phyloP scores from a whole-genome alignment of 1,284 basidiomycete species.

The Moesziomyces globuligerus region DNA sequence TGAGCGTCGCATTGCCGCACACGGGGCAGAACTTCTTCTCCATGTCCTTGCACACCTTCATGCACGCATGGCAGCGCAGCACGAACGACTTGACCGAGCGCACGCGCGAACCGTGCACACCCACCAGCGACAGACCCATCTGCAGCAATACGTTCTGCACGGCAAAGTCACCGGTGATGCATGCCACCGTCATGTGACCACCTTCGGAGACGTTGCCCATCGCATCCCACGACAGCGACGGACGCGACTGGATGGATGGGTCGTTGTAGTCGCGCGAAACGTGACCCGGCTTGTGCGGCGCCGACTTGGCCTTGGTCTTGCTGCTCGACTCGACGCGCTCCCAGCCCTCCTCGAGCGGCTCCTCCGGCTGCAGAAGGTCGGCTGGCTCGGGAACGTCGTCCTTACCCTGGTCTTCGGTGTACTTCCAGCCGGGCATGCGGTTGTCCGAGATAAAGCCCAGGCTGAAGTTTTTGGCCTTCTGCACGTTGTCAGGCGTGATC shows the following conservation, averaged over 20 bases:
- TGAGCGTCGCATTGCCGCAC: constrained; percentile 90
- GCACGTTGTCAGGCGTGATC: constrained; percentile 93
- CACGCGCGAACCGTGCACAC: constrained; percentile 89
- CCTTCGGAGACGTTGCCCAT: constrained; percentile 72
- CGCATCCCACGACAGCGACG: constrained; percentile 32
- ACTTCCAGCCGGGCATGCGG: constrained; percentile 44
- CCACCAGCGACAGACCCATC: constrained; percentile 92
- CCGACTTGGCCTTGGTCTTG: constrained; percentile 24
- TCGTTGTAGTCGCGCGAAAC: constrained; percentile 68
- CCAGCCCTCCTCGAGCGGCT: constrained; percentile 47
- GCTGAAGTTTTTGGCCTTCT: constrained; percentile 85
- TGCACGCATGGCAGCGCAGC: constrained; percentile 95
- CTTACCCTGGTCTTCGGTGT: constrained; percentile 22
- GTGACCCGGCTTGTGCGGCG: constrained; percentile 68
- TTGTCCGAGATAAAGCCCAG: constrained; percentile 72
- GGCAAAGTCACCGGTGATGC: constrained; percentile 95
- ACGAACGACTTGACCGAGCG: constrained; percentile 95
- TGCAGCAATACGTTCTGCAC: constrained; percentile 98
- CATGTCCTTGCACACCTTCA: constrained; percentile 96
- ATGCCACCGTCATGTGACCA: constrained; percentile 60
- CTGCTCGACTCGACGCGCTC: constrained; percentile 35
- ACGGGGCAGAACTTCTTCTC: constrained; percentile 97
- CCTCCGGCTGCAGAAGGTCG: constrained; percentile 26
- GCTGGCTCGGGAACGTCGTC: constrained; percentile 24
- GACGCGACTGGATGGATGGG: constrained; percentile 39